Base-by-base conservation (phyloP, 495 filamentous ascomycete species). In the Cudoniella acicularis region DNA sequence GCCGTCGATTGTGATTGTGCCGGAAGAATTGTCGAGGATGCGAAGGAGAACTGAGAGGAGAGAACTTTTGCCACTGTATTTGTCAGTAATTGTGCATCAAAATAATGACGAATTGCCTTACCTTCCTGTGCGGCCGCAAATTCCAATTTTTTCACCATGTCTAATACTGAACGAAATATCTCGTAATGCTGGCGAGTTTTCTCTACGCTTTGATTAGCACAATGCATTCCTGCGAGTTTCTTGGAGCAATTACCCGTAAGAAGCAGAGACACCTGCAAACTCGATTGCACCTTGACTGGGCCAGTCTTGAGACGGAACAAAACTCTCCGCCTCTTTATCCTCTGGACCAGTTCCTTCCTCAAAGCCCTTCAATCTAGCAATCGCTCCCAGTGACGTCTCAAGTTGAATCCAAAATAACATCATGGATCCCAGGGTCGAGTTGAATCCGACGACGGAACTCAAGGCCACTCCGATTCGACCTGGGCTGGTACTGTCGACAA, bases 381-480 rank as follows among this genome's bases (percentile, higher is more conserved):
- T 66, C 0, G 80, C 79, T 0, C 80, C 82, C 10, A 84, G 69
- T 0, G 74, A 81, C 1, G 76, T 77, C 49, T 85, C 82, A 4
- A 84, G 60, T 21, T 66, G 56, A 0, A 79, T 79, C 73, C 74
- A 83, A 1, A 22, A 36, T 13, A 6, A 13, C 69, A 54, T 2
- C 77, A 58, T 16, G 64, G 72, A 41, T 69, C n/a, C 63, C 22
- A 45, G 46, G 17, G 36, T 51, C 23, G 13, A 75, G 78, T 67
- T 82, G 80, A 16, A 73, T 63, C 21, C 84, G 76, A 40, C 84
- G 52, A 42, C 81, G 81, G 25, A 36, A 13, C 78, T 63, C 10
- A 57, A 57, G 13, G 45, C 20, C 3, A 51, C 24, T 9, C 55
- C 55, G 2, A 58, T 6, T 18, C 36, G 23, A 27, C 55, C 55